Conservation (phyloP, 305 asterid genomes). For the Euphrasia arctica region DNA sequence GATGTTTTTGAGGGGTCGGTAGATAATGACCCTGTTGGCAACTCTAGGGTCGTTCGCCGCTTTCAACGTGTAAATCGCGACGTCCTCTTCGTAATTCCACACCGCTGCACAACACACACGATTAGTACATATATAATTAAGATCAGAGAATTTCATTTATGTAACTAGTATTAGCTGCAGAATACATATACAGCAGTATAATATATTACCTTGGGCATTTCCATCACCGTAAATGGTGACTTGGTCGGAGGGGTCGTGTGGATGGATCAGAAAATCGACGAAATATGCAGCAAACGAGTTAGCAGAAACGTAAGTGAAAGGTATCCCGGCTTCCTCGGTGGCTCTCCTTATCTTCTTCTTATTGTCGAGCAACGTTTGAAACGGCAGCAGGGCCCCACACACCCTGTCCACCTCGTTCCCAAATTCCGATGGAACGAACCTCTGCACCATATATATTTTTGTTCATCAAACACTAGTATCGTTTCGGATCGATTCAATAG, state of each 20-base stretch:
- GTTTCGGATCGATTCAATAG: too few relatives aligned
- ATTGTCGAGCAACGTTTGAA: conserved; percentile 28
- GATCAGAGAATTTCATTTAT: too few relatives aligned
- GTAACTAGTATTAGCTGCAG: not conserved
- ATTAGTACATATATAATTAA: too few relatives aligned
- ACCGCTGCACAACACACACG: conserved; percentile 20
- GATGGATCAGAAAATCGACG: conserved; percentile 32
- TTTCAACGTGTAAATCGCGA: conserved; percentile 32
- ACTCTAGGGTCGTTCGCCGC: conserved; percentile 32
- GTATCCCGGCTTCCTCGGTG: conserved; percentile 33
- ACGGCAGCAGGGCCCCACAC: conserved; percentile 30
- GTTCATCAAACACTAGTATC: too few relatives aligned
- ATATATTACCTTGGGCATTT: conserved; percentile 23
- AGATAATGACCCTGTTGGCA: conserved; percentile 30
- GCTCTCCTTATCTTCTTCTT: conserved; percentile 41
- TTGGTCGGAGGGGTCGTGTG: conserved; percentile 18
- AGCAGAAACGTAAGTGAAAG: conserved; percentile 34
- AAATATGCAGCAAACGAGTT: conserved; percentile 37
- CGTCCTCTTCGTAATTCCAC: conserved; percentile 38
- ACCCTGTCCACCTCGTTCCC: conserved; percentile 42
- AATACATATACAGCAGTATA: not conserved
- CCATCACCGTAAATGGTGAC: conserved; percentile 31
- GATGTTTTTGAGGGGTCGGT: conserved; percentile 33
- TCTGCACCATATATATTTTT: conserved; percentile 10
- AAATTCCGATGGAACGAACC: conserved; percentile 42